phyloP scores from a whole-genome alignment of 2,329 filamentous ascomycete genomes.

The Amylocarpus encephaloides region DNA sequence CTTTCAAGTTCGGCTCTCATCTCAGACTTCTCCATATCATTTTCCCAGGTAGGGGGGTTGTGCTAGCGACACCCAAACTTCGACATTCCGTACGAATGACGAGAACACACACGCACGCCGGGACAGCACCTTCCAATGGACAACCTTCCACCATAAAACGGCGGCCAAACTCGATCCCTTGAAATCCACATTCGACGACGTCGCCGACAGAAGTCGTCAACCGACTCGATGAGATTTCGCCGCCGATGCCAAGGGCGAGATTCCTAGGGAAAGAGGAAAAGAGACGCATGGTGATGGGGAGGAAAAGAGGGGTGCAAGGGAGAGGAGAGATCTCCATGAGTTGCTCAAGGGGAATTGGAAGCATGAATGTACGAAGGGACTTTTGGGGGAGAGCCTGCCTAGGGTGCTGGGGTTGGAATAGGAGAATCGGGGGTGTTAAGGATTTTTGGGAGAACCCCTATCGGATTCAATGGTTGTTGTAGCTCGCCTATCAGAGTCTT shows the following conservation, averaged over 20 bases:
- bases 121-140: slow-evolving; percentile 66
- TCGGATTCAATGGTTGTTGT: slow-evolving; percentile 3
- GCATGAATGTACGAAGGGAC: slow-evolving; percentile 44
- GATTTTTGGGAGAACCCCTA: not conserved
- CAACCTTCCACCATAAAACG: slow-evolving; percentile 55
- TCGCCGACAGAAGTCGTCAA: slow-evolving; percentile 62
- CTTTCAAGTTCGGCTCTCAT: no score
- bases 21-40: no score
- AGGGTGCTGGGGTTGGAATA: slow-evolving; percentile 62
- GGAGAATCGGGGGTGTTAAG: not conserved
- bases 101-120: slow-evolving; percentile 35
- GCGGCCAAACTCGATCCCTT: slow-evolving; percentile 52
- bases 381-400: slow-evolving; percentile 63
- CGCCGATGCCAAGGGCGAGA: slow-evolving; percentile 30
- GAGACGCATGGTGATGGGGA: not conserved
- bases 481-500: slow-evolving; percentile 51
- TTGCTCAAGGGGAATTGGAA: slow-evolving; percentile 53
- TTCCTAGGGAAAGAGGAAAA: slow-evolving; percentile 23
- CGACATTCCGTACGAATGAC: not conserved
- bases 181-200: slow-evolving; percentile 60
- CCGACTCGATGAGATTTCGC: slow-evolving; percentile 55
- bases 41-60: no score
- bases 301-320: slow-evolving; percentile 19
- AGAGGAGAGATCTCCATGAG: slow-evolving; percentile 53
- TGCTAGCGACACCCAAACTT: no score